Percentiles rank a stretch among this genome's conserved stretches.
Evolutionary conservation across 257 asterid species (phyloP).

Genomic region (Solanum ahanhuiri): DNA sequence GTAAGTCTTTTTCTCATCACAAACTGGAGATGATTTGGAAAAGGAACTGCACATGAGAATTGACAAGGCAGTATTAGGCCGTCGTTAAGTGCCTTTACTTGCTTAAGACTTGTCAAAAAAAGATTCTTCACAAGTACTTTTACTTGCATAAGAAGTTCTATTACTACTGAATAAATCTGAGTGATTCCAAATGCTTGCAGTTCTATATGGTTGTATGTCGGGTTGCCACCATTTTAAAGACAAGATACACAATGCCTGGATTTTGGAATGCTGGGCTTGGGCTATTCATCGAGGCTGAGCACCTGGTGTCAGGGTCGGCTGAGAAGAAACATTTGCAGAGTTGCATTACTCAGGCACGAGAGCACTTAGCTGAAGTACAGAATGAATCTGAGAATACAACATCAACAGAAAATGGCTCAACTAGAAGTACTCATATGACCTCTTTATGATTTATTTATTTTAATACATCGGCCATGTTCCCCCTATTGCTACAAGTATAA

Average conservation of each 20-base stretch:
- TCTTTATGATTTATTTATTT: background rate
- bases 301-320: conserved; percentile 33
- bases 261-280: conserved; percentile 82
- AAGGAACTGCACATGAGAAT: background rate
- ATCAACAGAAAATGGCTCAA: conserved; percentile 23
- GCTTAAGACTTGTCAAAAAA: background rate
- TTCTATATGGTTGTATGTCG: conserved; percentile 67
- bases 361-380: conserved; percentile 47
- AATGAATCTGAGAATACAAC: conserved; percentile 34
- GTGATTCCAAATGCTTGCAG: conserved; percentile 25
- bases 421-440: conserved; percentile 37
- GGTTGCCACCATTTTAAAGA: conserved; percentile 76
- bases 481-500: background rate
- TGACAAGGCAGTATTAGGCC: background rate
- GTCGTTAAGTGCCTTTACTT: background rate
- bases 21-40: background rate
- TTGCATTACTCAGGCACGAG: conserved; percentile 57
- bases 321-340: conserved; percentile 57
- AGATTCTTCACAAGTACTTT: background rate
- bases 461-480: background rate
- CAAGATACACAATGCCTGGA: conserved; percentile 86
- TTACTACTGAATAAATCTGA: background rate
- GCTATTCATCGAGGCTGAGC: conserved; percentile 66
- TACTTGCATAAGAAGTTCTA: background rate
- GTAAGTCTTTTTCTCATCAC: background rate